Percentiles rank a stretch among this genome's conserved stretches.
Conservation (phyloP, 345 rosid genomes). For the Rhizophora mangle region DNA sequence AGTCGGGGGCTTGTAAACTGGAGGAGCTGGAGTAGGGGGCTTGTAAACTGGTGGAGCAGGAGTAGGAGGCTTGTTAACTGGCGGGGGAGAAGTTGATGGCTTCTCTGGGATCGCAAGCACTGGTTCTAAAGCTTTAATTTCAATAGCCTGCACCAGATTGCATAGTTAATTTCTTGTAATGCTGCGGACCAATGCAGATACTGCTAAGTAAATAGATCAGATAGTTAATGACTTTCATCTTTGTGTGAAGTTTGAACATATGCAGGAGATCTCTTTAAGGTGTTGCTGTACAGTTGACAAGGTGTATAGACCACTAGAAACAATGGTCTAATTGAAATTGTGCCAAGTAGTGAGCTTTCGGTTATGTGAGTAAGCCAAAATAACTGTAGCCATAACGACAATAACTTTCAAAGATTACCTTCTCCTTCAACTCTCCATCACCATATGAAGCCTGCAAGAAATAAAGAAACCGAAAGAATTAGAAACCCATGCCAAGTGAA, state of each 20-base stretch:
- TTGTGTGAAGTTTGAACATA: too few relatives aligned
- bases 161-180: neutral
- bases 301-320: too few relatives aligned
- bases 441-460: conserved; percentile 27
- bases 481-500: neutral
- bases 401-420: conserved; percentile 14
- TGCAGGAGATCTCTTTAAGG: too few relatives aligned
- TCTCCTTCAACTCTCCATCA: conserved; percentile 18
- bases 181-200: neutral
- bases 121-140: conserved; percentile 13
- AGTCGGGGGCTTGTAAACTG: neutral
- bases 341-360: too few relatives aligned
- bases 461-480: neutral
- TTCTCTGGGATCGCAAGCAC: conserved; percentile 16
- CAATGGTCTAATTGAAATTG: too few relatives aligned
- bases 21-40: conserved; percentile 13
- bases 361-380: neutral
- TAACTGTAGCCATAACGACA: conserved; percentile 4
- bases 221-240: too few relatives aligned
- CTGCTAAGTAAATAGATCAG: neutral
- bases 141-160: conserved; percentile 12
- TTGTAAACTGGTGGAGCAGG: conserved; percentile 16
- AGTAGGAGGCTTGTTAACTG: conserved; percentile 8
- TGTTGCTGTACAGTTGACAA: too few relatives aligned
- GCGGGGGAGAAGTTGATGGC: conserved; percentile 13